Conservation (phyloP, 345 rosid genomes). For the Eucalyptus caleyi region DNA sequence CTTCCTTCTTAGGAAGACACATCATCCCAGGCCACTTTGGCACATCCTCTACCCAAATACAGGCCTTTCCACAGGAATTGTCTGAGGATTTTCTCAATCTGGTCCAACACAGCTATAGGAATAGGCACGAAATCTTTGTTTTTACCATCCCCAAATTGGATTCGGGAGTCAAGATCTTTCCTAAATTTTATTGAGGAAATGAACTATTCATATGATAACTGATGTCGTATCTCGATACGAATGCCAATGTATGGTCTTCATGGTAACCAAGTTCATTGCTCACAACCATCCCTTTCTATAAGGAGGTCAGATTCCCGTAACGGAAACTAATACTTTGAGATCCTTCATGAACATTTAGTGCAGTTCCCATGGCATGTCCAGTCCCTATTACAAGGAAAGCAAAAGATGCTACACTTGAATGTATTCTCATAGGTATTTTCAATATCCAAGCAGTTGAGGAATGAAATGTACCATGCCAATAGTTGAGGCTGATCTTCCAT, state of each 20-base stretch:
- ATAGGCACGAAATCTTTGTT: not conserved
- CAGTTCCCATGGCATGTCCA: constrained; percentile 90
- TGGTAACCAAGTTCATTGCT: constrained; percentile 97
- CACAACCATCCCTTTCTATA: constrained; percentile 82
- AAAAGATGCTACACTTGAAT: no score
- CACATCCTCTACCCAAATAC: no score
- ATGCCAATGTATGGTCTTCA: constrained; percentile 96
- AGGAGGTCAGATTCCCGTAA: no score
- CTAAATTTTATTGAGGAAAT: not conserved
- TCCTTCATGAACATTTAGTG: constrained; percentile 90
- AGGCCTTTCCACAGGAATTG: no score
- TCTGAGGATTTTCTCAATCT: no score
- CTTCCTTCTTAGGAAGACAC: no score
- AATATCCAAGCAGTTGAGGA: no score
- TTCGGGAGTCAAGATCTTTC: not conserved
- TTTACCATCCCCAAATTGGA: not conserved
- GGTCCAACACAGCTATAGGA: not conserved
- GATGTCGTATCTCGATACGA: constrained; percentile 62
- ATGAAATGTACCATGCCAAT: no score
- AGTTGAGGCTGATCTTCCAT: no score
- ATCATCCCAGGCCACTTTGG: no score
- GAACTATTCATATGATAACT: not conserved
- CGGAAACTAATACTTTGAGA: no score
- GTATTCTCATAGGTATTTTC: no score
- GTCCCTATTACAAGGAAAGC: constrained; percentile 34